Base-by-base conservation (phyloP, 2,329 filamentous ascomycete genomes). In the Stachybotrys elegans region DNA sequence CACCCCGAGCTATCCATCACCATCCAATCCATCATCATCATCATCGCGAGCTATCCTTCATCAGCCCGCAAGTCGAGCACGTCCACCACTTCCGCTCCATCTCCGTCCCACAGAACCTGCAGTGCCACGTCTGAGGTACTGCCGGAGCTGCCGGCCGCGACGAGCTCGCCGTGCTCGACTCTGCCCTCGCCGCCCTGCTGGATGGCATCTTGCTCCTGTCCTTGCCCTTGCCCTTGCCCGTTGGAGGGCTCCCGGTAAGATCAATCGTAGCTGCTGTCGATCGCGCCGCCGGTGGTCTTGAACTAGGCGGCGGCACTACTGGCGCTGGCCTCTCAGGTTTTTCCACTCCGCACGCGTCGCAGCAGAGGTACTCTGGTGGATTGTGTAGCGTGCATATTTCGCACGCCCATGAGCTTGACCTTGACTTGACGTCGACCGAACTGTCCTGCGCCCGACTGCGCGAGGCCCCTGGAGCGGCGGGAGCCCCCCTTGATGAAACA, bases 11-110 rank as follows among this genome's bases (percentile, higher is more conserved):
- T n/a, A n/a, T n/a, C n/a, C n/a, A n/a, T n/a, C n/a, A n/a, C n/a
- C n/a, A n/a, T n/a, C n/a, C n/a, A n/a, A n/a, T n/a, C n/a, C n/a
- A n/a, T n/a, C n/a, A n/a, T n/a, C n/a, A n/a, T n/a, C n/a, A n/a
- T 54, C 53, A 63, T 52, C 51, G 55, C 41, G 72, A 77, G 47
- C 57, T 70, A 11, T 72, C 66, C 60, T 79, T 80, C 61, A 81
- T 70, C 49, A 62, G 69, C 3, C 75, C 75, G 54, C 78, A 82
- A 4, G 66, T 59, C 16, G 70, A 71, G 51, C 78, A 81, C 20
- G 71, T 75, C 76, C 77, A 80, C 74, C 75, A 80, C 49, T 72
- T 67, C 36, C 66, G 62, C 44, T 78, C 73, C 65, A 79, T 76
- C 21, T 62, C 57, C 3, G 67, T 73, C 8, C 69, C 70, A 49